Conservation (phyloP, 768 basidiomycete species). For the Lactarius tabidus region DNA sequence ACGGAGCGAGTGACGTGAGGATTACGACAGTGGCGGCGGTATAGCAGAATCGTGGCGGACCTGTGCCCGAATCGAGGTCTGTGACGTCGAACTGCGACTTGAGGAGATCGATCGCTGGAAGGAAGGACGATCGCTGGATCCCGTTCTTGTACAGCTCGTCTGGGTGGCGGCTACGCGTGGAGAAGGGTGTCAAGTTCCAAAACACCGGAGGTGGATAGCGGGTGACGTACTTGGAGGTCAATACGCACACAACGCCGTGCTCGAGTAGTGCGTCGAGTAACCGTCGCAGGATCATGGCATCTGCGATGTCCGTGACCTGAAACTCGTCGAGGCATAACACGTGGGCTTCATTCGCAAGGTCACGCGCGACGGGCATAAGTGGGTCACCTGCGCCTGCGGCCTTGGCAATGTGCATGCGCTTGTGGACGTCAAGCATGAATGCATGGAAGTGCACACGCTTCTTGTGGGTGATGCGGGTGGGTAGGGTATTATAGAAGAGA, state of each 20-base stretch:
- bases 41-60: conserved; percentile 38
- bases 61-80: conserved; percentile 93
- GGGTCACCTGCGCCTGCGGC: conserved; percentile 69
- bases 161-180: conserved; percentile 75
- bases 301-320: conserved; percentile 97
- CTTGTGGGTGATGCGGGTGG: conserved; percentile 59
- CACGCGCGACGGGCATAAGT: conserved; percentile 82
- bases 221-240: conserved; percentile 90
- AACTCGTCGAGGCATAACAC: conserved; percentile 98
- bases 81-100: conserved; percentile 84
- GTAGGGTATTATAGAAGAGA: conserved; percentile 85
- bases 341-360: conserved; percentile 78
- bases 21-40: background rate
- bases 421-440: conserved; percentile 99
- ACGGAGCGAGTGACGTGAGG: background rate
- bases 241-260: conserved; percentile 88
- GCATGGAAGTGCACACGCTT: conserved; percentile 96
- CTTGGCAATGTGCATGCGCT: conserved; percentile 82
- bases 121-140: conserved; percentile 90
- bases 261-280: conserved; percentile 82
- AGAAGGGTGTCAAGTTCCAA: background rate
- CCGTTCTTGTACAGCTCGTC: conserved; percentile 98
- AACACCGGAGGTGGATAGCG: background rate
- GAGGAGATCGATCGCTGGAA: conserved; percentile 92
- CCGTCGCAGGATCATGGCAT: conserved; percentile 95